phyloP scores from a whole-genome alignment of 345 rosid species.

The Turritis glabra region DNA sequence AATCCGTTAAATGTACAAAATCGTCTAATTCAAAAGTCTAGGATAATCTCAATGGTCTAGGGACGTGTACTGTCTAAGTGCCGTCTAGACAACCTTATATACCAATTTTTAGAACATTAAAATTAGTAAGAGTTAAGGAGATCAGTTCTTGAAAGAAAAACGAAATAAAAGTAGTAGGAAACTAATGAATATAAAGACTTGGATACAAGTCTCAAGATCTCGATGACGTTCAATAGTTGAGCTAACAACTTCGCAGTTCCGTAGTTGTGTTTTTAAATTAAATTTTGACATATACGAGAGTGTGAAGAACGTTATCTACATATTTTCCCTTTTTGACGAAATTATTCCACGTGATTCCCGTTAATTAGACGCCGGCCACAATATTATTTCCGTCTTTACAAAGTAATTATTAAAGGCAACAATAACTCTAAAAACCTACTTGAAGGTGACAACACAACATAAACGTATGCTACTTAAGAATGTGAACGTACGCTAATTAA shows the following conservation, averaged over 20 bases:
- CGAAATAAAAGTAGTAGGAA: background rate
- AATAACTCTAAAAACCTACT: background rate
- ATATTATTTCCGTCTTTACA: background rate
- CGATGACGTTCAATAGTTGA: background rate
- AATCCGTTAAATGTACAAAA: no score
- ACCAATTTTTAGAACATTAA: background rate
- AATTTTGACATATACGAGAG: background rate
- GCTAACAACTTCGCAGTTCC: constrained; percentile 1
- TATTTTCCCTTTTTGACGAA: background rate
- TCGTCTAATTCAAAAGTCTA: no score
- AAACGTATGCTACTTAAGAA: background rate
- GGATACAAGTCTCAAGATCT: background rate
- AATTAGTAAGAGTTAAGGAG: background rate
- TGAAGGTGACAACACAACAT: background rate
- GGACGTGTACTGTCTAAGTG: no score
- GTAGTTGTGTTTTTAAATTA: background rate
- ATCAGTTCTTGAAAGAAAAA: background rate
- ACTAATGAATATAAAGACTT: background rate
- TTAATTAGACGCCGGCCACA: background rate
- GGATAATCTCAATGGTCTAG: no score
- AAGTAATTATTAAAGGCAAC: background rate
- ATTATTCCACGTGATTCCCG: background rate
- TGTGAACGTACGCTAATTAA: background rate
- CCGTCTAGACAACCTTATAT: no score
- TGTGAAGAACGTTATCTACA: background rate